Conservation (phyloP, 345 rosid genomes). For the Leavenworthia alabamica region DNA sequence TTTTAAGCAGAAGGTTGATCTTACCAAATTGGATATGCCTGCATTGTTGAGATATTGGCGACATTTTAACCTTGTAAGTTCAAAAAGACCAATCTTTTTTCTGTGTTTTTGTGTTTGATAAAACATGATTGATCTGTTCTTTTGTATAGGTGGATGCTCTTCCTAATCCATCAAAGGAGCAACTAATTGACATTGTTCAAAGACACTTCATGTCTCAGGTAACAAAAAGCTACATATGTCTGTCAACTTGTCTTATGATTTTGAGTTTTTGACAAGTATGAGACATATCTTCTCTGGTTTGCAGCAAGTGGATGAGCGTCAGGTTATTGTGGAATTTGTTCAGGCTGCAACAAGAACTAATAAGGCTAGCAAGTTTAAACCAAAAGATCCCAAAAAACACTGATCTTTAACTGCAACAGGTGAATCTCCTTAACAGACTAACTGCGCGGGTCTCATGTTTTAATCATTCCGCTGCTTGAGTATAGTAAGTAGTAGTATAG, state of each 20-base stretch:
- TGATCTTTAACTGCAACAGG: background rate
- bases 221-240: background rate
- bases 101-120: background rate
- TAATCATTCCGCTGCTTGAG: background rate
- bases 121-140: background rate
- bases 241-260: background rate
- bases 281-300: slow-evolving; percentile 2
- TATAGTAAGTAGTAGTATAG: slow-evolving; percentile 5
- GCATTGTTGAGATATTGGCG: slow-evolving; percentile 83
- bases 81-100: background rate
- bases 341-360: slow-evolving; percentile 81
- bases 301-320: slow-evolving; percentile 94
- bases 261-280: background rate
- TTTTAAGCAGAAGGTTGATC: slow-evolving; percentile 65
- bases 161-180: slow-evolving; percentile 81
- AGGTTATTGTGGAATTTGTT: slow-evolving; percentile 88
- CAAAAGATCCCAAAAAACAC: slow-evolving; percentile 15
- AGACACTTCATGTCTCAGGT: slow-evolving; percentile 98
- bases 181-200: too few relatives aligned
- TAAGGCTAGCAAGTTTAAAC: slow-evolving; percentile 46
- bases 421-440: background rate
- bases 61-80: slow-evolving; percentile 86
- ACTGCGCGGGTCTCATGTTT: slow-evolving; percentile 10
- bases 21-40: slow-evolving; percentile 83
- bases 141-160: slow-evolving; percentile 56